Conservation (phyloP, 768 basidiomycete genomes). For the Mycena pura region DNA sequence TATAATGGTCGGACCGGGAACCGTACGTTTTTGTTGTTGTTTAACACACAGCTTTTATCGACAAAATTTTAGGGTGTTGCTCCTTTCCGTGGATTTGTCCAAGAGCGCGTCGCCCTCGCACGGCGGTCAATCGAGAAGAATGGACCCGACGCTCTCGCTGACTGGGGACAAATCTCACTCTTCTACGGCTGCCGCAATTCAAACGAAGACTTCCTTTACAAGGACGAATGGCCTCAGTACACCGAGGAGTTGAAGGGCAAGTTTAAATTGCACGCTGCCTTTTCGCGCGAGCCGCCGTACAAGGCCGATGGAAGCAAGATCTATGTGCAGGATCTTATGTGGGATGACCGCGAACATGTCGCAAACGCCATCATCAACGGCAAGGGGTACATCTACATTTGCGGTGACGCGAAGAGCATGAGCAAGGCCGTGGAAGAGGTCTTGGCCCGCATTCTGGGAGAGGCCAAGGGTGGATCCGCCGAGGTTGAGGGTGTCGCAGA, state of each 20-base stretch:
- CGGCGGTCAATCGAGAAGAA: slow-evolving; percentile 96
- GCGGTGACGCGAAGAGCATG: slow-evolving; percentile 97
- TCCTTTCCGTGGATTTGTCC: slow-evolving; percentile 98
- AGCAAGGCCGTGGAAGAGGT: slow-evolving; percentile 93
- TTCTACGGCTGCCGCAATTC: slow-evolving; percentile 96
- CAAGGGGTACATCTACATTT: slow-evolving; percentile 97
- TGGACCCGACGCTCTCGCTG: slow-evolving; percentile 88
- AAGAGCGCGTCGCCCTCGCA: slow-evolving; percentile 96
- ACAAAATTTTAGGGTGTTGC: slow-evolving; percentile 94
- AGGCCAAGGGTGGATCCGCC: slow-evolving; percentile 90
- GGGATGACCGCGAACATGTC: slow-evolving; percentile 84
- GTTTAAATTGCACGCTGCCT: slow-evolving; percentile 86
- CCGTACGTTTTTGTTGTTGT: slow-evolving; percentile 60
- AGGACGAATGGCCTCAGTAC: slow-evolving; percentile 94
- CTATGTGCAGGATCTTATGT: slow-evolving; percentile 98
- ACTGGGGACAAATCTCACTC: slow-evolving; percentile 94
- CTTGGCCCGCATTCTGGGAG: slow-evolving; percentile 82
- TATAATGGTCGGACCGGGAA: slow-evolving; percentile 99
- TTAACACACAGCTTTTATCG: slow-evolving; percentile 18
- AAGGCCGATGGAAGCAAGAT: slow-evolving; percentile 93
- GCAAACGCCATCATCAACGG: slow-evolving; percentile 90
- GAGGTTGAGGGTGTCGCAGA: slow-evolving; percentile 91
- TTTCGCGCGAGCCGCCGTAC: slow-evolving; percentile 88
- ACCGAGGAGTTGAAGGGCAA: slow-evolving; percentile 87
- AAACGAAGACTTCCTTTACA: slow-evolving; percentile 91